Evolutionary conservation across 192 early-diverging fungal genomes (phyloP), one percentile per base, ranked within the genome.

Genomic region (Funneliformis mosseae): DNA sequence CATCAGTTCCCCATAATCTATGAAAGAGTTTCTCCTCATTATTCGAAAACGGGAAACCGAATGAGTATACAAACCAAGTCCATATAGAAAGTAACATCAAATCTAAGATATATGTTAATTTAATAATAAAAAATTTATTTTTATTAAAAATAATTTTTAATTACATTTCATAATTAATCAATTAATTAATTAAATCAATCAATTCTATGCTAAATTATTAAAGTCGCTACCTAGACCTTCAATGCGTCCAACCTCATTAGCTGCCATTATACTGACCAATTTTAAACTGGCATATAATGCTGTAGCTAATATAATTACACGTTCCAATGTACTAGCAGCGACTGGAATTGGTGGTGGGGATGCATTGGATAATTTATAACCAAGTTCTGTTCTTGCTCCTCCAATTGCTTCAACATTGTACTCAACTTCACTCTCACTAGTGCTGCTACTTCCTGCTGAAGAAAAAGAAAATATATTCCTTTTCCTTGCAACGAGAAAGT

Each of bases 1-100:
- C 43, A 48, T 79, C 66, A 45, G 77, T 79, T 68, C 77, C 77
- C 77, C 77, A 79, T 48, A 79, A 33, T 68, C 45, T 79, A 55
- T 79, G 77, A 70, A 42, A 70, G 7, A 70, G 68, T 43, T 70
- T 70, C n/a, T 43, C 63, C 43, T 69, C 43, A 27, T 68, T 41
- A 42, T 38, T 68, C 11, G 43, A 38, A 55, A 39, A 64, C 42
- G 77, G 77, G 11, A 79, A 68, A 67, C 46, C 41, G 25, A 79
- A 63, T 23, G 77, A 79, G 21, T 79, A 79, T 8, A 79, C 42
- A 41, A 41, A 50, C 77, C 77, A 79, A 67, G 67, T 79, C 67
- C 77, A 66, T 16, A 79, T 61, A 21, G 45, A 41, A n/a, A 79
- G 77, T 39, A 79, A 79, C 28, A 69, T 28, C 43, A 79, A 68